Conservation (phyloP, 1,139 yeast species). For the Ogataea hybrid region DNA sequence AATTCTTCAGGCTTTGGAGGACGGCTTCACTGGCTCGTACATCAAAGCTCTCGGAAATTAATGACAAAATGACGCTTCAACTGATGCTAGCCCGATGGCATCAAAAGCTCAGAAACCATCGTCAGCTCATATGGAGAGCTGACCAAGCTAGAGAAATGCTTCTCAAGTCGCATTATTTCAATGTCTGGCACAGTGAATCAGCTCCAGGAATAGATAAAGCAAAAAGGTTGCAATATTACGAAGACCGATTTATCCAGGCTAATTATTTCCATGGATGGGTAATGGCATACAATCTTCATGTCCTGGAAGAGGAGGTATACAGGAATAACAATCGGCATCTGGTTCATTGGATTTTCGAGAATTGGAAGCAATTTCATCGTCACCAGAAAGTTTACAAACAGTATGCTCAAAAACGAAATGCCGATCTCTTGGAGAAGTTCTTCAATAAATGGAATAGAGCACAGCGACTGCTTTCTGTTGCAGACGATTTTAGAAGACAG, state of each 20-base stretch:
- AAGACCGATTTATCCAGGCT: constrained; percentile 7
- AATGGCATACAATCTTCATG: constrained; percentile 8
- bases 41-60: constrained; percentile 4
- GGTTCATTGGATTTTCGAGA: constrained; percentile 17
- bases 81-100: constrained; percentile 7
- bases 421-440: not conserved
- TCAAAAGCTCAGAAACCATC: not conserved
- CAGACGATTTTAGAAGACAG: constrained; percentile 15
- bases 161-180: not conserved
- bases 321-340: constrained; percentile 15
- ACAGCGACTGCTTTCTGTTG: constrained; percentile 13
- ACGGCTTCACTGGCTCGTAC: constrained; percentile 10
- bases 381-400: constrained; percentile 5
- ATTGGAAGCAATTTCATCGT: constrained; percentile 17
- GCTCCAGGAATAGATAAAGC: too few relatives aligned
- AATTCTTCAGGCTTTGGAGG: constrained; percentile 14
- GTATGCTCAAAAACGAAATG: not conserved
- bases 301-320: constrained; percentile 7
- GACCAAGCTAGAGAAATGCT: not conserved
- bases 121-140: constrained; percentile 1
- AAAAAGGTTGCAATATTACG: constrained; percentile 8
- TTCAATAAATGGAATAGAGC: constrained; percentile 21
- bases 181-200: constrained; percentile 17
- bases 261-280: constrained; percentile 20
- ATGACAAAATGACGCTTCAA: constrained; percentile 4